Percentiles rank a stretch among this genome's conserved stretches.
These are phyloP conservation scores for Ambrosia trifida DNA, from an alignment of 129 eudicot species.

Conservation along the genomic window DNA sequence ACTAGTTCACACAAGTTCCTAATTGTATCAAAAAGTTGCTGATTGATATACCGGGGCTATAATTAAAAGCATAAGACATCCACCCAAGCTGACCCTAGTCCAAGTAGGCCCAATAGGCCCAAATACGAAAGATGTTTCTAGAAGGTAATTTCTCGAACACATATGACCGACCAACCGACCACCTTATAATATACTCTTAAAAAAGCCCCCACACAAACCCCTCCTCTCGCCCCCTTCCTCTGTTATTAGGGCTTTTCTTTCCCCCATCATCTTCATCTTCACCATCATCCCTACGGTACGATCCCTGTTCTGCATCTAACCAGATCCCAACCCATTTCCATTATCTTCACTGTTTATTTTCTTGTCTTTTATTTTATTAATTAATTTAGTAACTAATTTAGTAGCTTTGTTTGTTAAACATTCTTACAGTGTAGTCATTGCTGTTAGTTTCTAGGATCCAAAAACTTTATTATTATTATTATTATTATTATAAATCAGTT, in stretches of 20 bases:
- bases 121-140: constrained; percentile 33
- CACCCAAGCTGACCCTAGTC: not conserved
- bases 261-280: not conserved
- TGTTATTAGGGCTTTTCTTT: not conserved
- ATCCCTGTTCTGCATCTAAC: constrained; percentile 5
- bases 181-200: constrained; percentile 1
- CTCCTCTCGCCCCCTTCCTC: constrained; percentile 18
- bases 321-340: constrained; percentile 26
- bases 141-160: constrained; percentile 25
- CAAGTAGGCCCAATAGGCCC: constrained; percentile 9
- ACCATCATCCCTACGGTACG: constrained; percentile 10
- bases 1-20: too few species aligned
- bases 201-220: constrained; percentile 22
- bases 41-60: too few species aligned
- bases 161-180: not conserved
- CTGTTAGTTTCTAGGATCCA: constrained; percentile 1
- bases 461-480: not conserved
- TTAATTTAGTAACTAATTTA: not conserved
- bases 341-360: constrained; percentile 15
- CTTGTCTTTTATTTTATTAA: not conserved
- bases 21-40: too few species aligned
- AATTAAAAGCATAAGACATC: too few species aligned
- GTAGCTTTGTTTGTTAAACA: not conserved
- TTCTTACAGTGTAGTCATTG: not conserved
- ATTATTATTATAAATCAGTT: not conserved